These are phyloP conservation scores for Microbotryomycetes sp. DNA, from an alignment of 1,284 basidiomycete species.

Conservation along the genomic window DNA sequence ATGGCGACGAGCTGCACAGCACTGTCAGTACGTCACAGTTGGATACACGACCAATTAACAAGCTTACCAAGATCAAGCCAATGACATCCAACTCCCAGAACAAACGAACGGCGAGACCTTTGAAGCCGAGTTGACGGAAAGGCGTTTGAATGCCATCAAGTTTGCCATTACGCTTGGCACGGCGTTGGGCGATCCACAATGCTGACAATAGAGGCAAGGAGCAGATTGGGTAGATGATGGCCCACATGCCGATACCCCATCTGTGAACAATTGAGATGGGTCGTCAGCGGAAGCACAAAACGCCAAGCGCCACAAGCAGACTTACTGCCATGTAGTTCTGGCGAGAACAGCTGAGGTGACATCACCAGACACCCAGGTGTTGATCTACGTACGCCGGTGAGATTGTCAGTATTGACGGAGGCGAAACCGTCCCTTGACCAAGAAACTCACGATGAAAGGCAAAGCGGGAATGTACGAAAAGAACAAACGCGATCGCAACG, in stretches of 20 bases:
- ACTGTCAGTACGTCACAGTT: neutral
- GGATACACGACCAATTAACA: neutral
- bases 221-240: slow-evolving; percentile 45
- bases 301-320: slow-evolving; percentile 37
- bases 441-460: slow-evolving; percentile 42
- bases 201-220: slow-evolving; percentile 41
- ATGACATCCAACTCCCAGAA: slow-evolving; percentile 46
- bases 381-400: no score
- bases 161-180: slow-evolving; percentile 34
- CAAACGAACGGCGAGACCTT: slow-evolving; percentile 38
- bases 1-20: slow-evolving; percentile 36
- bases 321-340: slow-evolving; percentile 44
- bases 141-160: slow-evolving; percentile 40
- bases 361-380: slow-evolving; percentile 45
- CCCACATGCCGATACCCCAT: slow-evolving; percentile 41
- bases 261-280: neutral
- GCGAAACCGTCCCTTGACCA: slow-evolving; percentile 30
- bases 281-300: neutral
- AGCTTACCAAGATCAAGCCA: slow-evolving; percentile 41
- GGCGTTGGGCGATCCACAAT: slow-evolving; percentile 38
- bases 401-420: slow-evolving; percentile 34
- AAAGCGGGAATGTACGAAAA: slow-evolving; percentile 45
- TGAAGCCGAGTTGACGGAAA: slow-evolving; percentile 27
- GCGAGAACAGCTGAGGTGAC: slow-evolving; percentile 39
- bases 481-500: slow-evolving; percentile 45